Evolutionary conservation across 2,329 filamentous ascomycete genomes (phyloP), one percentile per base, ranked within the genome.

Genomic region (Ophiostoma himal-ulmi): DNA sequence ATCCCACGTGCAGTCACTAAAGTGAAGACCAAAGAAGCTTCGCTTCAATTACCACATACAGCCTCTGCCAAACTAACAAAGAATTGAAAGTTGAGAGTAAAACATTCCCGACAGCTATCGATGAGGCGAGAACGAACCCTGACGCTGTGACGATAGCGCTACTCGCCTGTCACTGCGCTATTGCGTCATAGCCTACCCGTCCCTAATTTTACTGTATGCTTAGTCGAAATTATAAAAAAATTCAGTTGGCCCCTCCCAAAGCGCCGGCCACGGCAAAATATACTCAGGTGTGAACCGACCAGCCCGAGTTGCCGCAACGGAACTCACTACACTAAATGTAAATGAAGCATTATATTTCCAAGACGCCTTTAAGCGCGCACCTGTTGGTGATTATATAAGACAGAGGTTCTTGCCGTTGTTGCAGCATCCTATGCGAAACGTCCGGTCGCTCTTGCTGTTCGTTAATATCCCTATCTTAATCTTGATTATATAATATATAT

Each of bases 181-280:
- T 64, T 64, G 60, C 60, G 60, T 64, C 60, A 64, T 64, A 64
- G 52, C 52, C 14, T 48, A 5, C 17, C 52, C 22, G 52, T 22
- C 52, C 6, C 2, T 26, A n/a, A 26, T 57, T n/a, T 57, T 22
- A 14, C 52, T 26, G 52, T 26, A n/a, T 34, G 5, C 26, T 54
- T 20, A n/a, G 5, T 30, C 4, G 26, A 30, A 30, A 30, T 30
- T 30, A 30, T 30, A 30, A 30, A 30, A 30, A 30, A 30, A n/a
- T 26, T 60, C 54, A 20, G 54, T 60, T 64, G 39, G 60, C 60
- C 60, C 60, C 60, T 64, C 60, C 30, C 34, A 64, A n/a, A 37
- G 60, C 60, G 57, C 26, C 26, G 30, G 34, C 60, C 30, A n/a
- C 30, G 30, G 30, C 22, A 57, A 22, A 26, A 44, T 57, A 57